These are phyloP conservation scores for Daedaleopsis nitida DNA, from an alignment of 768 basidiomycete genomes.

Conservation along the genomic window DNA sequence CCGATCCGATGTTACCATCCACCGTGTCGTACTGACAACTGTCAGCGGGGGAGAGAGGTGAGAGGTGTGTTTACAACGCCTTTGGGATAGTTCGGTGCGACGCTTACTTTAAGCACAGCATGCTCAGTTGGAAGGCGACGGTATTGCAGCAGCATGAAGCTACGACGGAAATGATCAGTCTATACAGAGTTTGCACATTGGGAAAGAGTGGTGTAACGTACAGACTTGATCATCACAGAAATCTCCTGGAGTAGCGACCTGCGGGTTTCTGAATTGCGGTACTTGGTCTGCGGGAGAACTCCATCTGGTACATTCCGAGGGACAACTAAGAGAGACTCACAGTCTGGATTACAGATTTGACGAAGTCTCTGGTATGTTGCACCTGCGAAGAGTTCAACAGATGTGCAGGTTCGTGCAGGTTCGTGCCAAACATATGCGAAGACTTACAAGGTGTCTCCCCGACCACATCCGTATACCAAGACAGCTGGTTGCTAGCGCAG, in stretches of 20 bases:
- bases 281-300: conserved; percentile 7
- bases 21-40: conserved; percentile 8
- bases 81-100: background rate
- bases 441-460: conserved; percentile 13
- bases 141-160: conserved; percentile 17
- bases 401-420: background rate
- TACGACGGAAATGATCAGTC: background rate
- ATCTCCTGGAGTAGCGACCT: conserved; percentile 2
- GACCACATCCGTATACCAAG: too few relatives aligned
- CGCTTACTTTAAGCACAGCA: conserved; percentile 18
- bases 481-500: background rate
- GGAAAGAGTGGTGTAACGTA: background rate
- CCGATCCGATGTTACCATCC: background rate
- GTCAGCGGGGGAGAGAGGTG: background rate
- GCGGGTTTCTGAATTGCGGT: conserved; percentile 1
- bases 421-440: background rate
- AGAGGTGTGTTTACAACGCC: background rate
- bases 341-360: conserved; percentile 20
- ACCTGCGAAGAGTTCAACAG: conserved; percentile 1
- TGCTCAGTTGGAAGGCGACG: conserved; percentile 15
- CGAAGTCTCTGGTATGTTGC: conserved; percentile 18
- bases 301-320: too few relatives aligned
- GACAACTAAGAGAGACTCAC: conserved; percentile 3
- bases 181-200: background rate
- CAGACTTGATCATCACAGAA: conserved; percentile 10